Evolutionary conservation across 2,329 filamentous ascomycete genomes (phyloP), one percentile per base, ranked within the genome.

Genomic region (Simplicillium sp.): DNA sequence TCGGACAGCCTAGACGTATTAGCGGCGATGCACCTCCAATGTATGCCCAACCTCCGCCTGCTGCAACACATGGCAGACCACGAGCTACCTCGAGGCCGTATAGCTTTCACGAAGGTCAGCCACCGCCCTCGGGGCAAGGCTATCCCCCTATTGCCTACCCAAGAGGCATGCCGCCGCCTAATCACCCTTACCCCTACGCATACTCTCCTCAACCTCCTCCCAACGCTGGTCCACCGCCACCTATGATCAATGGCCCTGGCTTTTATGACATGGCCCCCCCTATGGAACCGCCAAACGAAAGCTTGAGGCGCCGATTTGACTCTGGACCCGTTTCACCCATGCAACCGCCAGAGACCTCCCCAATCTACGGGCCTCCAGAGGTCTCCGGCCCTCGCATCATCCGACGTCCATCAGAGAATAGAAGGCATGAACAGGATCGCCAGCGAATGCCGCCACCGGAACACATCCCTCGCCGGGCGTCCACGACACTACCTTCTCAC

Each of bases 381-480:
- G 64, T 67, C 3, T 68, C 65, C 37, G 65, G 68, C 2, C 54
- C 58, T 11, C 54, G 53, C 3, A 44, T 68, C 2, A 37, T 56
- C 5, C 62, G 70, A 18, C 66, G 67, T 16, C 47, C 63, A n/a
- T 73, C 71, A 1, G 20, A 25, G 20, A 25, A 25, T 11, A 33
- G 13, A 50, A 67, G 63, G 41, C 52, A 59, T 7, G 62, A 68
- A 1, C 66, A 72, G 2, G 69, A 71, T 39, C 61, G 66, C 28
- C 56, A 51, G 38, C 58, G 61, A 25, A 73, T 74, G 70, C 71
- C 73, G 16, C 71, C 71, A 11, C 70, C 70, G 4, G 53, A 53
- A 2, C 51, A 44, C 18, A 49, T 58, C 32, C 59, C 59, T 15
- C 41, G 41, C 38, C 55, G 68, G 12, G 66, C 63, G 8, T 52